Conservation (phyloP, 2,329 filamentous ascomycete species). For the Remersonia thermophila region DNA sequence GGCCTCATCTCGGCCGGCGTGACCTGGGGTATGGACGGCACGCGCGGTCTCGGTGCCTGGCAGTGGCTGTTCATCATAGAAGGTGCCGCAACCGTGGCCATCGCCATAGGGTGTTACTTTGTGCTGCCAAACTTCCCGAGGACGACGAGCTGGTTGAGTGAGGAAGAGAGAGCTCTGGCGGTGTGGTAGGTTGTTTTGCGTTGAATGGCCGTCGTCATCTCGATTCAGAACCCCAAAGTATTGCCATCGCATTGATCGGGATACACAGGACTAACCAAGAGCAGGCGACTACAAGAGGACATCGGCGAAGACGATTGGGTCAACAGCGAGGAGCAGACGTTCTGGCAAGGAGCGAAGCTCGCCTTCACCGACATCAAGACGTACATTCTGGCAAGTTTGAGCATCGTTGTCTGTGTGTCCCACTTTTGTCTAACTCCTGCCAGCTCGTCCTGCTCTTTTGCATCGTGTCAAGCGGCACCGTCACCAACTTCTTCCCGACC, state of each 20-base stretch:
- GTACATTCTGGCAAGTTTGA: conserved; percentile 37
- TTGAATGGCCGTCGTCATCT: no score
- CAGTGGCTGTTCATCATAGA: conserved; percentile 57
- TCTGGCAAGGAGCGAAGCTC: conserved; percentile 40
- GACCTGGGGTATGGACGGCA: conserved; percentile 43
- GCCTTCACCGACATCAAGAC: conserved; percentile 48
- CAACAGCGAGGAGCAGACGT: conserved; percentile 41
- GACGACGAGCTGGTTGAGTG: conserved; percentile 35
- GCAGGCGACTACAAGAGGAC: conserved; percentile 45
- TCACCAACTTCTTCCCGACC: conserved; percentile 59
- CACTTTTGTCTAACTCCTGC: not conserved
- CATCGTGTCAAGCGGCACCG: conserved; percentile 40
- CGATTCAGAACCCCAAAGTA: no score
- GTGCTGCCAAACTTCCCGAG: conserved; percentile 38
- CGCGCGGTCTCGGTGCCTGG: conserved; percentile 45
- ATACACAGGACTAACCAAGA: no score
- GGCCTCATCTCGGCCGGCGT: conserved; percentile 49
- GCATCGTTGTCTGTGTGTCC: no score
- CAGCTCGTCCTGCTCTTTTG: conserved; percentile 42
- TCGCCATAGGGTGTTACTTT: conserved; percentile 41
- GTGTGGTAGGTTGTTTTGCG: conserved; percentile 30
- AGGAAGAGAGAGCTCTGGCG: conserved; percentile 45
- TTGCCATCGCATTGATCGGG: no score
- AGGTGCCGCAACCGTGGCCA: conserved; percentile 43
- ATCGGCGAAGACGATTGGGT: conserved; percentile 53